Evolutionary conservation across 192 early-diverging fungal species (phyloP), one percentile per base, ranked within the genome.

Genomic region (Spizellomyces punctatus): DNA sequence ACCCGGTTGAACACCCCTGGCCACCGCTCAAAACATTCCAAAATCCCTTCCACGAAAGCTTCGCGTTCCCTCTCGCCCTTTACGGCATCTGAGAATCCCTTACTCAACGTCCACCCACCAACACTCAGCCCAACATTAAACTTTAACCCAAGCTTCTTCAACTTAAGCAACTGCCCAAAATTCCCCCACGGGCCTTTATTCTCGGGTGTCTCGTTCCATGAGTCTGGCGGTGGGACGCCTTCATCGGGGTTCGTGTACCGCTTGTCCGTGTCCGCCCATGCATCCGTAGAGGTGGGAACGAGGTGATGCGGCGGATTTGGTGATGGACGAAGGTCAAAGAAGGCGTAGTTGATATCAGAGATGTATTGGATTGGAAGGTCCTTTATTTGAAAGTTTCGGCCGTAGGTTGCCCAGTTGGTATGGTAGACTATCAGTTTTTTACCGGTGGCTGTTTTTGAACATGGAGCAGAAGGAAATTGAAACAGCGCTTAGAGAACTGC

Each of bases 221-320:
- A 49, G 63, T 85, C 81, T 6, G 78, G 71, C 12, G 83, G 83
- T 1, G 56, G 27, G 5, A 85, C 75, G 21, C 77, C 73, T 46
- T 82, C 78, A 46, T 43, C 46, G 12, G 72, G 68, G 41, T 71
- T 64, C 0, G 77, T 67, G 46, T 66, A 78, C 17, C 79, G 72
- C 66, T 86, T 86, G 66, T 86, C 82, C 21, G 60, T 66, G 63
- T 86, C 84, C 8, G 84, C 78, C 84, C 84, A 86, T 10, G 78
- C 45, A 65, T 86, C 84, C 0, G 73, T 46, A 6, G 58, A 41
- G 1, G 76, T 59, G 6, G 82, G 82, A 41, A 80, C 72, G 45
- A 78, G 70, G 19, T 68, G 66, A 58, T 68, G 66, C 6, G 52
- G 66, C 27, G 66, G 66, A 17, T 42, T 16, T 44, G 72, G 47